Evolutionary conservation across 2,329 filamentous ascomycete genomes (phyloP).

Genomic region (Aureobasidium pullulans): DNA sequence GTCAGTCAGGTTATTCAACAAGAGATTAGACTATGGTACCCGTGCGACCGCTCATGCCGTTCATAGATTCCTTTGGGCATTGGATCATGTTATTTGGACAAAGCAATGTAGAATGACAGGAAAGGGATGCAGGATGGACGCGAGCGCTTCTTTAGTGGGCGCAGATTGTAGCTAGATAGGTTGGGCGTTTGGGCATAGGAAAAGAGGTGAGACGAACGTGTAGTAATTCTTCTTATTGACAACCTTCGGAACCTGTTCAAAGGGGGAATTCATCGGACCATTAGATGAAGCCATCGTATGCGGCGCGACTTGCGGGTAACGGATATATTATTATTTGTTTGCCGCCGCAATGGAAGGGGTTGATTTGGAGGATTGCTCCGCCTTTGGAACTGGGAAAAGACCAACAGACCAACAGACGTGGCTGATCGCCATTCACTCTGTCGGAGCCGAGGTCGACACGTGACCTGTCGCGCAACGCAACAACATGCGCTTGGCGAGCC

Average conservation of each 20-base stretch:
- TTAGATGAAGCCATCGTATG: conserved; percentile 14
- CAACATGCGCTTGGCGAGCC: not conserved
- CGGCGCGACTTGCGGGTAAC: conserved; percentile 12
- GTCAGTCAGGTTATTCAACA: conserved; percentile 5
- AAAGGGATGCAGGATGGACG: not conserved
- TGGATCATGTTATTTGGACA: not conserved
- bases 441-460: conserved; percentile 1
- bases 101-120: not conserved
- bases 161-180: not conserved
- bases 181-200: not conserved
- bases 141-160: not conserved
- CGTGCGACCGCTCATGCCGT: conserved; percentile 11
- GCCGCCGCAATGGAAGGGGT: conserved; percentile 12
- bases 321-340: conserved; percentile 12
- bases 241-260: conserved; percentile 29
- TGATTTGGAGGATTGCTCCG: conserved; percentile 10
- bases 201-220: conserved; percentile 54
- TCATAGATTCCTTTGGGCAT: conserved; percentile 15
- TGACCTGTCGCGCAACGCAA: not conserved
- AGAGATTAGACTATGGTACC: not conserved
- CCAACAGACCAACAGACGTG: not conserved
- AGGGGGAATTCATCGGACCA: conserved; percentile 11
- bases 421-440: conserved; percentile 1
- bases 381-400: not conserved
- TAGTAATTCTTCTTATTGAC: conserved; percentile 99